A percentile compares a stretch with the other conserved stretches of the same genome.
Conservation (phyloP, 306 rosid genomes). For the Comarum palustre region DNA sequence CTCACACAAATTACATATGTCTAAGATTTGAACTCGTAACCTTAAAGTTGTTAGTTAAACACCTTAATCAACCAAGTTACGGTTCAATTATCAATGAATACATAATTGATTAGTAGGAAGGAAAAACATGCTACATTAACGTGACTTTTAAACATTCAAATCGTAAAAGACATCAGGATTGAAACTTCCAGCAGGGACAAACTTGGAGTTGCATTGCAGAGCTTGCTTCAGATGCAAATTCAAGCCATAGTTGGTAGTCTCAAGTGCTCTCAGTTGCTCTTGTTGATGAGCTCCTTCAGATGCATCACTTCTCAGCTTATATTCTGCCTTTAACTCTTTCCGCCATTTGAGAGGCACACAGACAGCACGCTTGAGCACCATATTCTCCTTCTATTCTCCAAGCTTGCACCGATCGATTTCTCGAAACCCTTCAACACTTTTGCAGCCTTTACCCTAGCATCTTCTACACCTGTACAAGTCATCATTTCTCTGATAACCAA, state of each 20-base stretch:
- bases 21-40: no score
- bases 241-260: neutral
- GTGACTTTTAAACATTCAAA: neutral
- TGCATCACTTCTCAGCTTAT: neutral
- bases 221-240: neutral
- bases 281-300: neutral
- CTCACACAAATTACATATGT: no score
- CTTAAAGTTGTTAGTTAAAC: no score
- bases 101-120: no score
- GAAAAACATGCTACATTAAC: neutral
- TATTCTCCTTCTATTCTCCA: neutral
- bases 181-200: neutral
- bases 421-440: neutral
- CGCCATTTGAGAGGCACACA: neutral
- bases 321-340: neutral
- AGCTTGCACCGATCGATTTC: neutral
- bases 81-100: no score
- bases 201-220: neutral
- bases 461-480: neutral
- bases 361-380: neutral
- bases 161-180: neutral
- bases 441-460: neutral
- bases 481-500: neutral
- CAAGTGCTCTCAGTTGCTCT: neutral
- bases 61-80: no score